These are phyloP conservation scores for Claviceps sp. DNA, from an alignment of 2,329 filamentous ascomycete genomes.

Conservation along the genomic window DNA sequence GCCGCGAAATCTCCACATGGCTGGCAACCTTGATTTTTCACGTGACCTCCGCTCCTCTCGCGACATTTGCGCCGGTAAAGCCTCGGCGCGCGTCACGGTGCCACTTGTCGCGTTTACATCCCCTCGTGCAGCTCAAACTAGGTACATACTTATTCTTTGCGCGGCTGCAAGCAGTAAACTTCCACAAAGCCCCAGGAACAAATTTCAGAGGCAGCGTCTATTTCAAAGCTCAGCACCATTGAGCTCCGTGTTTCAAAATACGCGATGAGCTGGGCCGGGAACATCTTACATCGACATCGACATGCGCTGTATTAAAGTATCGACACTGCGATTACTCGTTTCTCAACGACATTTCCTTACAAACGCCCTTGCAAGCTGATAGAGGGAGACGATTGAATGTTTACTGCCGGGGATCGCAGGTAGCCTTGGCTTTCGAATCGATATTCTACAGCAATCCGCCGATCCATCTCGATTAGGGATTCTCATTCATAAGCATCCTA, in stretches of 20 bases:
- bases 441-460: neutral
- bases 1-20: neutral
- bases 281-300: conserved; percentile 7
- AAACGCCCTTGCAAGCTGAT: neutral
- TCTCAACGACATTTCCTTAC: conserved; percentile 2
- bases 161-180: neutral
- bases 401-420: neutral
- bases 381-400: neutral
- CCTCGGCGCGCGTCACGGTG: conserved; percentile 21
- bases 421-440: neutral
- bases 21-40: neutral
- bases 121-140: too few relatives aligned
- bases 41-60: conserved; percentile 3
- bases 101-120: conserved; percentile 3
- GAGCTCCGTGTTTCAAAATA: neutral
- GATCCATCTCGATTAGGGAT: neutral
- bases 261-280: conserved; percentile 1
- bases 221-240: neutral
- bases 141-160: neutral
- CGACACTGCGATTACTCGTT: conserved; percentile 3
- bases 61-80: conserved; percentile 20
- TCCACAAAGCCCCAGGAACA: neutral
- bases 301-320: conserved; percentile 15
- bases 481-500: neutral
- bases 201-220: neutral